Conservation (phyloP, 2,329 filamentous ascomycete species). For the Paecilomyces niveus region DNA sequence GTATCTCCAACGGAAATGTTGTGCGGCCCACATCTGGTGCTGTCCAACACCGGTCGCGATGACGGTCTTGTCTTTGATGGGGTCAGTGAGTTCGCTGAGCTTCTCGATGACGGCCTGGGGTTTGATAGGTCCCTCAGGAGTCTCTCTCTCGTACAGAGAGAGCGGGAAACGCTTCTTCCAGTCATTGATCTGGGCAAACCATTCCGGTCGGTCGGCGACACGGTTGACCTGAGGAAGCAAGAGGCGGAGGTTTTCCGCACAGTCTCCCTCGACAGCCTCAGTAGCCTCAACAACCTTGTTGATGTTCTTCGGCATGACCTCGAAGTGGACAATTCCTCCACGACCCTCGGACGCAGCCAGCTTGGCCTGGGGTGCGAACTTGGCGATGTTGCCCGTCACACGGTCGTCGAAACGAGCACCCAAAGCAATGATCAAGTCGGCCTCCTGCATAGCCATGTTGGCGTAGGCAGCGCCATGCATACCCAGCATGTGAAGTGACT, state of each 20-base stretch:
- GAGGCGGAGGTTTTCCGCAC: slow-evolving; percentile 66
- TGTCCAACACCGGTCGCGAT: slow-evolving; percentile 94
- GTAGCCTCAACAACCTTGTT: slow-evolving; percentile 98
- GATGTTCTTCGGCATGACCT: slow-evolving; percentile 99
- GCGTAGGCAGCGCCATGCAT: slow-evolving; percentile 98
- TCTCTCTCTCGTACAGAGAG: slow-evolving; percentile 69
- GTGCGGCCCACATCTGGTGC: slow-evolving; percentile 98
- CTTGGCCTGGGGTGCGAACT: slow-evolving; percentile 85
- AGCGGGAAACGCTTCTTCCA: slow-evolving; percentile 94
- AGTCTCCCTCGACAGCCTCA: slow-evolving; percentile 90
- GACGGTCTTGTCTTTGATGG: slow-evolving; percentile 75
- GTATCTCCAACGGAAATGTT: slow-evolving; percentile 91
- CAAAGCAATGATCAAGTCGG: slow-evolving; percentile 90
- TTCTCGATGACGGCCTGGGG: slow-evolving; percentile 89
- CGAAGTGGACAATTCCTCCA: slow-evolving; percentile 94
- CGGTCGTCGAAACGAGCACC: slow-evolving; percentile 95
- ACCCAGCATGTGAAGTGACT: slow-evolving; percentile 94
- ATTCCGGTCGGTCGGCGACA: slow-evolving; percentile 64
- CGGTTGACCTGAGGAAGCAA: slow-evolving; percentile 66
- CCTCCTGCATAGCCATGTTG: slow-evolving; percentile 96
- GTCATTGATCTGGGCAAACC: slow-evolving; percentile 80
- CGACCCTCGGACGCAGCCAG: slow-evolving; percentile 75
- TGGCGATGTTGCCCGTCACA: slow-evolving; percentile 72
- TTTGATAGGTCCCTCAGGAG: slow-evolving; percentile 75
- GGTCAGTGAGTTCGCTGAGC: slow-evolving; percentile 73